Evolutionary conservation across 2,329 filamentous ascomycete species (phyloP).

Genomic region (Sporothrix mexicana): DNA sequence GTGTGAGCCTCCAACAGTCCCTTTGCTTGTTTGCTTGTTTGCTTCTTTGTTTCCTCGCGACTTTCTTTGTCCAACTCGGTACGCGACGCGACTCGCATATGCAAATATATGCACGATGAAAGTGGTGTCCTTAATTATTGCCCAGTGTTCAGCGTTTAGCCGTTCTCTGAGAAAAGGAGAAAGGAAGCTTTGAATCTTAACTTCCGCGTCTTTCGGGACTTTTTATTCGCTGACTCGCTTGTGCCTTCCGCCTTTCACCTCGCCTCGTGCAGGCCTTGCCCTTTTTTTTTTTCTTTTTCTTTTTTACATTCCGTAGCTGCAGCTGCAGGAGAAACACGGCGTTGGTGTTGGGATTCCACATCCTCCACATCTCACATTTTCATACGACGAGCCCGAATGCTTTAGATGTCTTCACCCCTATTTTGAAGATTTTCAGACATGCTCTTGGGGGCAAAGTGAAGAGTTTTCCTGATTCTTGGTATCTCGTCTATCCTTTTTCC

Average conservation of each 20-base stretch:
- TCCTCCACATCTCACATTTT: slow-evolving; percentile 3
- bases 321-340: background rate
- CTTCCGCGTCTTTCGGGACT: background rate
- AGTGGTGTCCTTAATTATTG: background rate
- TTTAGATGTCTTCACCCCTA: background rate
- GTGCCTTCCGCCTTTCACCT: background rate
- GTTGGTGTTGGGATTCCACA: background rate
- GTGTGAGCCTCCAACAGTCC: background rate
- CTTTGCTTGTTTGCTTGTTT: too few relatives aligned
- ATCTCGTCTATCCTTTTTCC: background rate
- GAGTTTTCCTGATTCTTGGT: background rate
- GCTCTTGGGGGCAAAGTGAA: background rate
- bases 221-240: background rate
- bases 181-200: too few relatives aligned
- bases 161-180: background rate
- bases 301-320: background rate
- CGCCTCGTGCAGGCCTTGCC: too few relatives aligned
- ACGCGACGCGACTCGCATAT: slow-evolving; percentile 29
- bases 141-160: background rate
- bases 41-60: background rate
- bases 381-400: background rate
- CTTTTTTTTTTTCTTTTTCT: too few relatives aligned
- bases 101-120: slow-evolving; percentile 18
- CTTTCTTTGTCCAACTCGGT: background rate
- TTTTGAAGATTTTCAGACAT: background rate